Base-by-base conservation (phyloP, 306 rosid species). In the Rosa multiflora region DNA sequence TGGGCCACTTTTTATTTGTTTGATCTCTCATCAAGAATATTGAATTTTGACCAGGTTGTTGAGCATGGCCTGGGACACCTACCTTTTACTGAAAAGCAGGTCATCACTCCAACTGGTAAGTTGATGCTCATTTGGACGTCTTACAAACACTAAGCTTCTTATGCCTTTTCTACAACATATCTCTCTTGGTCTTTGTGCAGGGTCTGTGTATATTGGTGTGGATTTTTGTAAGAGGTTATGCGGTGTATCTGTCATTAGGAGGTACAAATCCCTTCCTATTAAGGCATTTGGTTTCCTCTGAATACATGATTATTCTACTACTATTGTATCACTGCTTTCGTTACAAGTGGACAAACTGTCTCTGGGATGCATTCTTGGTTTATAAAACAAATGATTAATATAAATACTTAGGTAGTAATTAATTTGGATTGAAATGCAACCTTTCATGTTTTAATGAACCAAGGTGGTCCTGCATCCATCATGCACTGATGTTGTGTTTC, bases 31-130 rank as follows among this genome's bases (percentile, higher is more conserved):
- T 85, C 47, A 80, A 67, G 75, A 76, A 76, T 85, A 26, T 58
- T 75, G 48, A 76, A 68, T 35, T 80, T 87, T 86, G 78, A 82
- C 79, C 82, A 96, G 99, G 99, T 96, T 79, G 99, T 96, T 83
- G 99, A 96, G 52, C 98, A 96, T 82, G 99, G 99, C 81, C 85
- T 93, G 76, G 99, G 99, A 32, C 97, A 96, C 85, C 88, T 96
- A 75, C 99, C 99, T 72, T 96, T 96, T 81, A 96, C 93, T 5
- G 99, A 96, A 88, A 96, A 93, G 82, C 99, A 93, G 89, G 92
- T 96, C 76, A 81, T 82, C 81, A 90, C 98, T 73, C 98, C 99
- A 42, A 96, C 98, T 67, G 99, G 99, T 96, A 88, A 85, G 94
- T 71, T 72, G 12, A 35, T 66, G 46, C 51, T 78, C 40, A 13